phyloP scores from a whole-genome alignment of 352 stramenopile species.

The Pythium insidiosum region DNA sequence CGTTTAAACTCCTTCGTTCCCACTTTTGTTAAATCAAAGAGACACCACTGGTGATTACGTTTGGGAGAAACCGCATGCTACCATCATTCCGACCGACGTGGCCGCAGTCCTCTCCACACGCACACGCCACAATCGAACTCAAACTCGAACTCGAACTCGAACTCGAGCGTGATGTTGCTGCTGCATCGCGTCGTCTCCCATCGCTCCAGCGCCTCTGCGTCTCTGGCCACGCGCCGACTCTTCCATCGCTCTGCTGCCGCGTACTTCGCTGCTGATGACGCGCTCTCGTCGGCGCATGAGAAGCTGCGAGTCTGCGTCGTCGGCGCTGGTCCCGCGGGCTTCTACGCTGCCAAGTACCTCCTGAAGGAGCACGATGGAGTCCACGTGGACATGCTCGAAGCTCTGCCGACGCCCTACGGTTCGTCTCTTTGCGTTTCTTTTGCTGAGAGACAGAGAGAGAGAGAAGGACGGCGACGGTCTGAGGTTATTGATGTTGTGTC shows the following conservation, averaged over 20 bases:
- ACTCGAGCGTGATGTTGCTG: too few relatives aligned
- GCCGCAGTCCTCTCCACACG: too few relatives aligned
- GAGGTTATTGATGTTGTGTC: too few relatives aligned
- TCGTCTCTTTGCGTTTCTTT: too few relatives aligned
- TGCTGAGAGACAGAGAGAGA: too few relatives aligned
- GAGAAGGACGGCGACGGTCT: too few relatives aligned
- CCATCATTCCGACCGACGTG: constrained; percentile 8
- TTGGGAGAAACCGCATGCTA: constrained; percentile 1
- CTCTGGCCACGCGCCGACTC: constrained; percentile 1
- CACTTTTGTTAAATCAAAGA: too few relatives aligned
- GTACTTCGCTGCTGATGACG: constrained; percentile 4
- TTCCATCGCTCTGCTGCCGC: constrained; percentile 5
- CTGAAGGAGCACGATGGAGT: constrained; percentile 68
- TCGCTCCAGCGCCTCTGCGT: constrained; percentile 1
- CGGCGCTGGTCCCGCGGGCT: constrained; percentile 85
- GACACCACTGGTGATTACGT: too few relatives aligned
- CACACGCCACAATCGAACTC: too few relatives aligned
- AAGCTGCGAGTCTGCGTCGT: constrained; percentile 81
- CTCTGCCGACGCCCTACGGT: constrained; percentile 92
- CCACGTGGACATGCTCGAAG: constrained; percentile 90
- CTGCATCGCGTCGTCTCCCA: constrained; percentile 10
- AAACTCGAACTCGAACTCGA: too few relatives aligned
- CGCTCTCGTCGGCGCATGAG: not conserved
- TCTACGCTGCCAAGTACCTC: constrained; percentile 94
- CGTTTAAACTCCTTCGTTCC: too few relatives aligned